Conservation (phyloP, 2,329 filamentous ascomycete genomes). For the Torrubiella hemipterigena region DNA sequence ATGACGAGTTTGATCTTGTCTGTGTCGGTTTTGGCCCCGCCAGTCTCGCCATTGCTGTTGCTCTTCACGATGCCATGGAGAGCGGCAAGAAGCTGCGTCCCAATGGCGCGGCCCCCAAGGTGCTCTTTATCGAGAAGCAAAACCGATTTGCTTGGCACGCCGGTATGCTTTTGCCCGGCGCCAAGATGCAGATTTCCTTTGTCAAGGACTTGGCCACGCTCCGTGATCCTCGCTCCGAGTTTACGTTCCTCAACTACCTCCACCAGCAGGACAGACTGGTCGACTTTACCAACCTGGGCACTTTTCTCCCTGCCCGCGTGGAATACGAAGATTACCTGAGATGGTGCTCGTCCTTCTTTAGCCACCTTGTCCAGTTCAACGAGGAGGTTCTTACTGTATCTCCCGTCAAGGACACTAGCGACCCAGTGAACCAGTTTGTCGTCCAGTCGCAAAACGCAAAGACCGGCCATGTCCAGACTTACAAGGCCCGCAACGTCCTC, state of each 20-base stretch:
- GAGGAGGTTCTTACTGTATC: constrained; percentile 65
- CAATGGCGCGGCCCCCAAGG: constrained; percentile 45
- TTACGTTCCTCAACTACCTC: constrained; percentile 94
- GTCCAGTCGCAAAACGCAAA: constrained; percentile 52
- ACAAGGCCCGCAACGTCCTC: constrained; percentile 53
- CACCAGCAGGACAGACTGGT: constrained; percentile 71
- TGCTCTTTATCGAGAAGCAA: constrained; percentile 84
- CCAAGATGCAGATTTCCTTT: constrained; percentile 97
- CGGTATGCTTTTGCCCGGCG: constrained; percentile 86
- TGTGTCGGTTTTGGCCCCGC: constrained; percentile 92
- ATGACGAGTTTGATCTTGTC: constrained; percentile 69
- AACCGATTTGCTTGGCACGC: constrained; percentile 79
- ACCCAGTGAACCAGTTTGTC: constrained; percentile 50
- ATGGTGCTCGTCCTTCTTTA: constrained; percentile 80
- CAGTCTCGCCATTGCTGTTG: constrained; percentile 78
- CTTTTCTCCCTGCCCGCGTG: constrained; percentile 72
- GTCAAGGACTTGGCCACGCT: constrained; percentile 90
- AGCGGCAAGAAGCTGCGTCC: constrained; percentile 29
- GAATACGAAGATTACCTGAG: constrained; percentile 95
- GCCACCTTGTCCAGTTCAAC: constrained; percentile 59
- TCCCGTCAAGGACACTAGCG: constrained; percentile 38
- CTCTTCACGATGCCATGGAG: constrained; percentile 69
- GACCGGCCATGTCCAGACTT: constrained; percentile 40
- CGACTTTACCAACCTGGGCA: constrained; percentile 81
- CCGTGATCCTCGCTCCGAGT: constrained; percentile 75